These are phyloP conservation scores for Emericellopsis cladophorae DNA, from an alignment of 2,329 filamentous ascomycete genomes.

Conservation along the genomic window DNA sequence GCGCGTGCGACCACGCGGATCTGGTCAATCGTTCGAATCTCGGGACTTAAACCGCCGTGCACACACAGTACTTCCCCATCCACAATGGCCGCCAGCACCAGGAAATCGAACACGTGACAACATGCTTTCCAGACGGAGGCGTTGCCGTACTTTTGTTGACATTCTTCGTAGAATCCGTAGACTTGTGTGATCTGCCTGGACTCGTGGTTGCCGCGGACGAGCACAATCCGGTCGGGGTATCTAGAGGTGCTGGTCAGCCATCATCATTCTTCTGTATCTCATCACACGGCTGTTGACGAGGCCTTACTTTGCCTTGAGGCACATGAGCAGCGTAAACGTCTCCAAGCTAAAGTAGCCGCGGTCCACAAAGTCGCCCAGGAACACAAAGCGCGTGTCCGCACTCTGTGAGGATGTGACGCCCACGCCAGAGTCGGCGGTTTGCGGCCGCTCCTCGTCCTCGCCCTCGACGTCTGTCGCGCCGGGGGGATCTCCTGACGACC, in stretches of 20 bases:
- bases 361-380: constrained; percentile 86
- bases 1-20: constrained; percentile 98
- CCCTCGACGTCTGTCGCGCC: constrained; percentile 36
- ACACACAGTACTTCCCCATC: constrained; percentile 98
- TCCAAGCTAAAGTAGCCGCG: constrained; percentile 95
- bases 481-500: constrained; percentile 20
- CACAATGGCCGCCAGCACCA: constrained; percentile 92
- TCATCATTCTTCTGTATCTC: constrained; percentile 7
- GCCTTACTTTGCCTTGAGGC: constrained; percentile 62
- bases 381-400: constrained; percentile 44
- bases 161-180: constrained; percentile 98
- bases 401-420: constrained; percentile 27
- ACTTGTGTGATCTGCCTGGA: constrained; percentile 96
- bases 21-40: constrained; percentile 95
- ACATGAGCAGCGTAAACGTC: constrained; percentile 94
- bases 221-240: constrained; percentile 88
- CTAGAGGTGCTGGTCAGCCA: constrained; percentile 27
- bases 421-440: constrained; percentile 18
- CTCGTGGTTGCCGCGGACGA: constrained; percentile 96
- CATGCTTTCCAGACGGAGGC: constrained; percentile 99
- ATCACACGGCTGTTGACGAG: neutral
- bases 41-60: constrained; percentile 78
- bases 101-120: constrained; percentile 97
- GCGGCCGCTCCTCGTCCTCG: constrained; percentile 27
- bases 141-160: constrained; percentile 95